Evolutionary conservation across 2,329 filamentous ascomycete species (phyloP).

Genomic region (Colletotrichum karsti): DNA sequence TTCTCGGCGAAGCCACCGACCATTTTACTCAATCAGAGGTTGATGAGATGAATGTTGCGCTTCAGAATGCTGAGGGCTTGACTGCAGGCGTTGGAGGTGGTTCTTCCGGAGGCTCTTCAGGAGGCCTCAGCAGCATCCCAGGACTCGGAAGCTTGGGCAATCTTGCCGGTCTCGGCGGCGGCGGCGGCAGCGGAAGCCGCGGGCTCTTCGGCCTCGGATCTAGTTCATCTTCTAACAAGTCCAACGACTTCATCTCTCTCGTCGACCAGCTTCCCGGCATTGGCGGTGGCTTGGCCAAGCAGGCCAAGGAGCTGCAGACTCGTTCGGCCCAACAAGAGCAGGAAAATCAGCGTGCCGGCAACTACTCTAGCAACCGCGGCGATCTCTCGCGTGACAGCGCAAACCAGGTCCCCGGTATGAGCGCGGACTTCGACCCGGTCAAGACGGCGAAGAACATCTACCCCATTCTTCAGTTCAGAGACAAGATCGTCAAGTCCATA

Average conservation of each 20-base stretch:
- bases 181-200: constrained; percentile 45
- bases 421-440: constrained; percentile 78
- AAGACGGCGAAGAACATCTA: constrained; percentile 86
- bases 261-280: constrained; percentile 79
- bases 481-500: constrained; percentile 91
- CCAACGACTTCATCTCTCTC: constrained; percentile 73
- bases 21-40: constrained; percentile 88
- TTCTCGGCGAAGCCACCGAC: constrained; percentile 77
- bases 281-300: constrained; percentile 70
- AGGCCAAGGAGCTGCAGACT: constrained; percentile 71
- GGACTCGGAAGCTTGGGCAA: constrained; percentile 4
- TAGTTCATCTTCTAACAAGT: constrained; percentile 34
- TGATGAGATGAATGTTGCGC: constrained; percentile 79
- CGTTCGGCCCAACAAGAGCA: constrained; percentile 71
- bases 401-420: constrained; percentile 78
- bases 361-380: constrained; percentile 35
- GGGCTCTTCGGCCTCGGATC: constrained; percentile 48
- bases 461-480: constrained; percentile 91
- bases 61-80: constrained; percentile 72
- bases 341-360: constrained; percentile 39
- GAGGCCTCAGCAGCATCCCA: background rate
- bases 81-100: constrained; percentile 40
- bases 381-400: constrained; percentile 51
- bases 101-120: constrained; percentile 38
- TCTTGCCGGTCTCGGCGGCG: constrained; percentile 35